phyloP scores from a whole-genome alignment of 768 basidiomycete genomes.

The Cystoderma amianthinum region DNA sequence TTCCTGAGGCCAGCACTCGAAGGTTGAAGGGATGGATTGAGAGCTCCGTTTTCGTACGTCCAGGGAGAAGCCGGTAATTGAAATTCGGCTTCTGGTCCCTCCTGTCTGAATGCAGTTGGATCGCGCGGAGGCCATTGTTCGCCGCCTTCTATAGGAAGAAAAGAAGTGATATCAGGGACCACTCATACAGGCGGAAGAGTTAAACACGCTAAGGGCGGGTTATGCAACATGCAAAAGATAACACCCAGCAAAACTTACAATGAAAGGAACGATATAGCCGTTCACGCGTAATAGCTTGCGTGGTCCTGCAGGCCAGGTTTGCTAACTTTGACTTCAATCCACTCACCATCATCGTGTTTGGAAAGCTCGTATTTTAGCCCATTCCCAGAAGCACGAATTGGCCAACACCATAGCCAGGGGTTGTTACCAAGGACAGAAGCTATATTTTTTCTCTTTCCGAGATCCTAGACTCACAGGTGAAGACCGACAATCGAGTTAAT shows the following conservation, averaged over 20 bases:
- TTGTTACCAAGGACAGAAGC: slow-evolving; percentile 71
- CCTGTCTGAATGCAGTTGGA: slow-evolving; percentile 31
- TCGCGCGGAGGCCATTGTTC: slow-evolving; percentile 74
- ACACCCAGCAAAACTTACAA: too few relatives aligned
- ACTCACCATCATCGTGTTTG: slow-evolving; percentile 71
- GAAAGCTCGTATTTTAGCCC: slow-evolving; percentile 77
- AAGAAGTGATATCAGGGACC: too few relatives aligned
- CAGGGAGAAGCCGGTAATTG: slow-evolving; percentile 64
- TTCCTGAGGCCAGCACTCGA: slow-evolving; percentile 38
- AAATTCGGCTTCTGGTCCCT: slow-evolving; percentile 26
- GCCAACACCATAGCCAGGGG: slow-evolving; percentile 81
- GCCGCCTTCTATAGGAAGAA: too few relatives aligned
- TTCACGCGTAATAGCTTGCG: too few relatives aligned
- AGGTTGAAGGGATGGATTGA: slow-evolving; percentile 74
- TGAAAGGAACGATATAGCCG: too few relatives aligned
- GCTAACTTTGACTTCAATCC: slow-evolving; percentile 34
- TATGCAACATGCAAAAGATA: too few relatives aligned
- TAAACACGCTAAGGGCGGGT: too few relatives aligned
- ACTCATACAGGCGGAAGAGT: too few relatives aligned
- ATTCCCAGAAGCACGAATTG: slow-evolving; percentile 54
- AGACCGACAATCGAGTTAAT: too few relatives aligned
- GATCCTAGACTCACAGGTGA: slow-evolving; percentile 71
- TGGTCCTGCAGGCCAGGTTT: too few relatives aligned
- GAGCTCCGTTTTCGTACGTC: slow-evolving; percentile 71
- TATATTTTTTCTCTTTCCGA: slow-evolving; percentile 71